These are phyloP conservation scores for Furcasterigmium furcatum DNA, from an alignment of 2,329 filamentous ascomycete species.

Conservation along the genomic window DNA sequence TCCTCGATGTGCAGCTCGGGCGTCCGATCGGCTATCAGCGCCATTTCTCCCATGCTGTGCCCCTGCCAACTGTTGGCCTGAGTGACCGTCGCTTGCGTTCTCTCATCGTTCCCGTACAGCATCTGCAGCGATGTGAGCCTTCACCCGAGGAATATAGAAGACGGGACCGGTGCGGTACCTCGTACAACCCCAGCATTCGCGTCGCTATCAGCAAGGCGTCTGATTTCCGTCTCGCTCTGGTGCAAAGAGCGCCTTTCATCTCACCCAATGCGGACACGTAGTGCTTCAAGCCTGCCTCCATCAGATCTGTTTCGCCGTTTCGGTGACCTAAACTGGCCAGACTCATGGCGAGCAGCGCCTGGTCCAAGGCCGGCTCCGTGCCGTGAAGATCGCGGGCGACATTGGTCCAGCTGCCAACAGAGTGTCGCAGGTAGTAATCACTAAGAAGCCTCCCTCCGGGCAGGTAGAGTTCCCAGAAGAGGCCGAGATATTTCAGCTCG, in stretches of 20 bases:
- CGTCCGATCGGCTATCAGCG: slow-evolving; percentile 6
- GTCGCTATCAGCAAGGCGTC: slow-evolving; percentile 9
- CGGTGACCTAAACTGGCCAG: slow-evolving; percentile 14
- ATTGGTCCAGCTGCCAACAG: slow-evolving; percentile 14
- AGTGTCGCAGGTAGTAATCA: slow-evolving; percentile 1
- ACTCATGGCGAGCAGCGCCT: slow-evolving; percentile 15
- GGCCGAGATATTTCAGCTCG: slow-evolving; percentile 9
- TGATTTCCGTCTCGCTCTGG: slow-evolving; percentile 7
- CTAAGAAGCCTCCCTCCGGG: slow-evolving; percentile 5
- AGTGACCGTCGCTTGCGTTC: slow-evolving; percentile 5
- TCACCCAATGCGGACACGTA: slow-evolving; percentile 14
- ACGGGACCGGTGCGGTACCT: slow-evolving; percentile 8
- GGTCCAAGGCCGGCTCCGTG: slow-evolving; percentile 10
- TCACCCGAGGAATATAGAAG: neutral
- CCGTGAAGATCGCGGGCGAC: slow-evolving; percentile 13
- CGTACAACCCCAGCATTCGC: slow-evolving; percentile 13
- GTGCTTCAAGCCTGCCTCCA: slow-evolving; percentile 14
- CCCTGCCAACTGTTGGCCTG: slow-evolving; percentile 15
- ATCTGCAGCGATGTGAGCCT: slow-evolving; percentile 7
- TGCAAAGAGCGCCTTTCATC: slow-evolving; percentile 4
- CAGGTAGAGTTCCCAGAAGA: slow-evolving; percentile 13
- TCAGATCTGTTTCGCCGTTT: slow-evolving; percentile 13
- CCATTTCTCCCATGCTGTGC: slow-evolving; percentile 11
- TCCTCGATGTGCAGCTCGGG: slow-evolving; percentile 7
- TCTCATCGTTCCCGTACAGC: slow-evolving; percentile 12